Conservation (phyloP, 2,329 filamentous ascomycete genomes). For the Hirsutella minnesotensis region DNA sequence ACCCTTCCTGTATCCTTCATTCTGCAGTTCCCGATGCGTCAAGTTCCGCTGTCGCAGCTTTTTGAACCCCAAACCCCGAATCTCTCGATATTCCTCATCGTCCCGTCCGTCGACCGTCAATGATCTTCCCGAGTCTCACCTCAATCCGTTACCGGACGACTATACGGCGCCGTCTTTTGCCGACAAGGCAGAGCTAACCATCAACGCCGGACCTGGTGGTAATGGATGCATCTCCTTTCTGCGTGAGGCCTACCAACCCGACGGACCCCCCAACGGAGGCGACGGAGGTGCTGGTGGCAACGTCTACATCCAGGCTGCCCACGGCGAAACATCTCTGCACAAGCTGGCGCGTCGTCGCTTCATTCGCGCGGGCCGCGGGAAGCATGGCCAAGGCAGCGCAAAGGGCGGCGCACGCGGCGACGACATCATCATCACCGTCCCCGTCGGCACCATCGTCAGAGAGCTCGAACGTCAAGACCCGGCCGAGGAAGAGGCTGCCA, state of each 20-base stretch:
- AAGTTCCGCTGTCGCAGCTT: too few relatives aligned
- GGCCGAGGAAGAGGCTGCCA: conserved; percentile 49
- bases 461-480: conserved; percentile 75
- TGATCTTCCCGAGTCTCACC: conserved; percentile 38
- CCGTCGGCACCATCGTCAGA: conserved; percentile 80
- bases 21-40: too few relatives aligned
- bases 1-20: too few relatives aligned
- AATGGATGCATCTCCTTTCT: conserved; percentile 91
- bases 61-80: not conserved
- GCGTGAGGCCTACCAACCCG: conserved; percentile 77
- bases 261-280: conserved; percentile 88
- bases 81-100: conserved; percentile 6
- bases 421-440: conserved; percentile 80
- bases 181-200: conserved; percentile 67
- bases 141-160: conserved; percentile 75
- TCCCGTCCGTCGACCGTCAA: conserved; percentile 19
- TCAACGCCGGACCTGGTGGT: conserved; percentile 73
- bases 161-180: conserved; percentile 76
- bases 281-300: conserved; percentile 88
- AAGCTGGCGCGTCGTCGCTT: conserved; percentile 73
- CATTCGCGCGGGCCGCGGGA: conserved; percentile 63
- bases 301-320: conserved; percentile 86
- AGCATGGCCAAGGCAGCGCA: conserved; percentile 63
- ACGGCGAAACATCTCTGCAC: conserved; percentile 84
- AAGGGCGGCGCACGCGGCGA: conserved; percentile 70